phyloP scores from a whole-genome alignment of 1,139 yeast genomes.

The Zygosaccharomyces sapae region DNA sequence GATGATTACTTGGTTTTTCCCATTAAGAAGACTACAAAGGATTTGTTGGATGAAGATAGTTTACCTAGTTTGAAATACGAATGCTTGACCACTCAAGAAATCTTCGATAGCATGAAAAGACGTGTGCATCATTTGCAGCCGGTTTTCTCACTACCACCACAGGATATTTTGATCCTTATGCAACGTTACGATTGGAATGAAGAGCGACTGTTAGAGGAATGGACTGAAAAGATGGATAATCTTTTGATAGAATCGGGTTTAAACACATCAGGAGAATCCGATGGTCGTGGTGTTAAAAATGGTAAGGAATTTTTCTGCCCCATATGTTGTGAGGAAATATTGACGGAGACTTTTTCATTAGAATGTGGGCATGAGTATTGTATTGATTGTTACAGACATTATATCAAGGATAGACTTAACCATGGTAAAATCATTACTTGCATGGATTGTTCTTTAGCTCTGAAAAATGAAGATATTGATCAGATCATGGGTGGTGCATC shows the following conservation, averaged over 20 bases:
- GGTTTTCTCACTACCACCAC: slow-evolving; percentile 27
- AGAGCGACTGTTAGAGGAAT: slow-evolving; percentile 65
- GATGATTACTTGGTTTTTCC: slow-evolving; percentile 7
- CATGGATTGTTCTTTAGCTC: slow-evolving; percentile 47
- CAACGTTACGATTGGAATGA: slow-evolving; percentile 69
- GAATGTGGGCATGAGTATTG: slow-evolving; percentile 73
- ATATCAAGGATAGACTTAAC: slow-evolving; percentile 49
- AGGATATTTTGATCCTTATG: slow-evolving; percentile 46
- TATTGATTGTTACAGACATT: slow-evolving; percentile 58
- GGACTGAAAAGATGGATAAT: slow-evolving; percentile 50
- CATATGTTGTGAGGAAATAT: slow-evolving; percentile 66
- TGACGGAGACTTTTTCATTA: slow-evolving; percentile 45
- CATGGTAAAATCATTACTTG: slow-evolving; percentile 60
- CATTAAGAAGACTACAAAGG: slow-evolving; percentile 8
- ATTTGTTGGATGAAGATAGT: slow-evolving; percentile 20
- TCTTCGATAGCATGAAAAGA: slow-evolving; percentile 29
- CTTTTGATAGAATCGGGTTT: slow-evolving; percentile 52
- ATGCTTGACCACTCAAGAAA: slow-evolving; percentile 32
- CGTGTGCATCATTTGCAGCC: slow-evolving; percentile 31
- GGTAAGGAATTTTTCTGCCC: slow-evolving; percentile 47
- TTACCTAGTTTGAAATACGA: slow-evolving; percentile 29
- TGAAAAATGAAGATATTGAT: slow-evolving; percentile 37
- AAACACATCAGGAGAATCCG: slow-evolving; percentile 20
- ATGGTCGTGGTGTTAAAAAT: slow-evolving; percentile 23
- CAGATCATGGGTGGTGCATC: slow-evolving; percentile 36